Evolutionary conservation across 306 rosid species (phyloP), one percentile per base, ranked within the genome.

Genomic region (Quercus aquifolioides): DNA sequence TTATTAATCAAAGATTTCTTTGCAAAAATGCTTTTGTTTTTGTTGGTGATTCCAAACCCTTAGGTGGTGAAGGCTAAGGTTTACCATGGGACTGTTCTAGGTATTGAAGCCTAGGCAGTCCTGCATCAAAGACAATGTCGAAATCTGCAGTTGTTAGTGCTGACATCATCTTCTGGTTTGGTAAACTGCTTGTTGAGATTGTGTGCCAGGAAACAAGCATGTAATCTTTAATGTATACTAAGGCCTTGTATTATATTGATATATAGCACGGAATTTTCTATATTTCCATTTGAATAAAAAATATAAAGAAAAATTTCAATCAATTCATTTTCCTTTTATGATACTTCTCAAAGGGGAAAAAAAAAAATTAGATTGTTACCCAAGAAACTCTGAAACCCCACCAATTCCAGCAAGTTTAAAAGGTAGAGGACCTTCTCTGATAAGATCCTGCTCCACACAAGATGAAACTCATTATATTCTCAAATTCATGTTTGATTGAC

Each of bases 321-420:
- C 19, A 46, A 64, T 59, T 49, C 17, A 10, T 49, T 49, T 33
- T 13, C 55, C 76, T 75, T 49, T 63, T 62, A 10, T 51, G 79
- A 68, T 63, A 65, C 84, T 79, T 4, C 55, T 60, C 43, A 43
- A 60, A 70, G 72, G 72, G 31, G 43, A 58, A 23, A 65, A 7
- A 35, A 35, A 6, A 38, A 38, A 35, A 77, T 23, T 30, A 72
- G 76, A 78, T 31, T 73, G 14, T 86, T 80, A 93, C 98, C 98
- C 98, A 55, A 95, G 98, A 83, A 95, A 95, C 81, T 93, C 99
- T 17, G 95, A 93, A 69, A 93, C 76, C 14, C 99, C 98, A 28
- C 98, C 98, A 71, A 95, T 91, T 78, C 99, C 99, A 49, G 99
- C 96, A 86, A 95, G 90, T 76, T 88, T 90, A 78, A 95, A 89